Percentiles rank a stretch among this genome's conserved stretches.
phyloP scores from a whole-genome alignment of 2,329 filamentous ascomycete species.

The Huntiella omanensis region DNA sequence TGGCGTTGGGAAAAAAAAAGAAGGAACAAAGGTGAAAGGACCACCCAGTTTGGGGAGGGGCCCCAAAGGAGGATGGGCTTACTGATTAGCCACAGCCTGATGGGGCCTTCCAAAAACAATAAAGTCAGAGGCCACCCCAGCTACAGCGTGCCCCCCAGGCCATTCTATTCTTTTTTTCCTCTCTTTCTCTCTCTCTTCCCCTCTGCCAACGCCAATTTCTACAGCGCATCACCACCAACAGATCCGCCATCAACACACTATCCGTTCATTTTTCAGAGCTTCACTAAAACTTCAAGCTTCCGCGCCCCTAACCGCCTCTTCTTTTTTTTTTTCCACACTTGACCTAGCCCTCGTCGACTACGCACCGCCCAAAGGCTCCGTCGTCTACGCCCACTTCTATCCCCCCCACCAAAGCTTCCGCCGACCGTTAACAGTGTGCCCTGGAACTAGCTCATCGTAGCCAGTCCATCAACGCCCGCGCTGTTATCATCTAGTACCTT shows the following conservation, averaged over 20 bases:
- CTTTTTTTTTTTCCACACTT: background rate
- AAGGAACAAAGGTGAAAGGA: slow-evolving; percentile 1
- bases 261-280: background rate
- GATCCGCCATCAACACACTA: background rate
- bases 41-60: background rate
- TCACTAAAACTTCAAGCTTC: background rate
- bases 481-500: background rate
- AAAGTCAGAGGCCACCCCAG: slow-evolving; percentile 10
- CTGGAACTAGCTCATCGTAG: no score
- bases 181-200: slow-evolving; percentile 8
- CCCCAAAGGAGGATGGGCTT: background rate
- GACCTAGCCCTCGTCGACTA: slow-evolving; percentile 7
- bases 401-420: background rate
- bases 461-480: background rate
- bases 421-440: no score
- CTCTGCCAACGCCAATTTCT: slow-evolving; percentile 3
- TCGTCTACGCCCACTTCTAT: background rate
- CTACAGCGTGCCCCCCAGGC: slow-evolving; percentile 8
- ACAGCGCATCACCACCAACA: slow-evolving; percentile 7
- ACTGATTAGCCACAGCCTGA: slow-evolving; percentile 11
- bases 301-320: slow-evolving; percentile 2
- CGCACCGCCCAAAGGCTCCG: background rate
- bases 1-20: background rate
- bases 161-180: slow-evolving; percentile 6
- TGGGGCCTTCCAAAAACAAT: slow-evolving; percentile 10